Base-by-base conservation (phyloP, 2,329 filamentous ascomycete species). In the Cercospora sp. region DNA sequence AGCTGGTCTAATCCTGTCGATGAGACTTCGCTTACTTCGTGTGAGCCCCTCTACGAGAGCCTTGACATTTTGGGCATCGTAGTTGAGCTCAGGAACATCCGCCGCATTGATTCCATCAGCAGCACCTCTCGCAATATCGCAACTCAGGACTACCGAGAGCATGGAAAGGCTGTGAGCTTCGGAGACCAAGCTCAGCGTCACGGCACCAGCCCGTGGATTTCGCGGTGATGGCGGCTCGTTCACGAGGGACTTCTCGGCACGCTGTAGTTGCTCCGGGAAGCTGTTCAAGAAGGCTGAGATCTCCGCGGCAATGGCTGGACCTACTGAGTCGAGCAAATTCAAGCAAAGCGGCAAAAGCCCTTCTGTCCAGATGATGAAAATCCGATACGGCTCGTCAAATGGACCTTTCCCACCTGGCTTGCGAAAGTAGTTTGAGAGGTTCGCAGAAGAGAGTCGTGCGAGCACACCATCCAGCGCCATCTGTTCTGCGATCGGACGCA, bases 351-450 rank as follows among this genome's bases (percentile, higher is more conserved):
- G 95, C 3, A 99, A 84, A 66, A 98, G 87, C 1, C 93, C 95
- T 72, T 92, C 91, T 21, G 89, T 88, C 95, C 95, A 99, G 75
- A 98, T 94, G 63, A 87, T 87, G 81, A 97, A 97, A 76, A 97
- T 89, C 28, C 94, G 89, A 0, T 87, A 81, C 1, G 90, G 87
- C 5, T 91, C 87, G 55, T 95, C 91, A 71, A 96, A 93, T 0
- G 94, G 93, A 2, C 91, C 91, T 67, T 93, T 90, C 58, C 87
- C 86, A 63, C 90, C 89, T 9, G 82, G 78, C 55, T 85, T 84
- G 28, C 91, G 89, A 79, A 97, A 90, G 78, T 91, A 90, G 66
- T 89, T 89, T 8, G 91, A 90, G 21, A 98, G 82, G 69, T 90
- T 94, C 61, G 93, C 92, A 1, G 90, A 90, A 21, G 91, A 88